These are phyloP conservation scores for Candida verbasci DNA, from an alignment of 805 yeast species.

Conservation along the genomic window DNA sequence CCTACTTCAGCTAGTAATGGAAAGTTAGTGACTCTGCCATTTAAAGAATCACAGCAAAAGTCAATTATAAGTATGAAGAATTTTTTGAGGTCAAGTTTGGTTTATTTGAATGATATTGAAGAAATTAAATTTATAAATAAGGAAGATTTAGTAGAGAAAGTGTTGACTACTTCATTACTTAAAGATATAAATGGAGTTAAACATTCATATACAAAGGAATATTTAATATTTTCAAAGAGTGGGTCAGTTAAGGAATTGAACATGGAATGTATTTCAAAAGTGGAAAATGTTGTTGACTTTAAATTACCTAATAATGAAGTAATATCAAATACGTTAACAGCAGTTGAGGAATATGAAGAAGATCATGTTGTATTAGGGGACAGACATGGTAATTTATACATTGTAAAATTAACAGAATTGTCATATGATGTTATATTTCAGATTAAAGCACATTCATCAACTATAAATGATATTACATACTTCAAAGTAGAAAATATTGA, in stretches of 20 bases:
- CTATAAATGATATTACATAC: slow-evolving; percentile 41
- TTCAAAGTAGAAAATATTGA: slow-evolving; percentile 23
- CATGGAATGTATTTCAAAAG: slow-evolving; percentile 9
- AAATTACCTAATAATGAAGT: slow-evolving; percentile 26
- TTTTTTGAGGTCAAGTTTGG: slow-evolving; percentile 17
- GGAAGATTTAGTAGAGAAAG: slow-evolving; percentile 7
- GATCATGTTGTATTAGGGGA: slow-evolving; percentile 43
- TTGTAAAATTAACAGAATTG: slow-evolving; percentile 13
- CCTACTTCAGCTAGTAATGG: neutral
- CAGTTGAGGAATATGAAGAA: slow-evolving; percentile 30
- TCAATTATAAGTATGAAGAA: slow-evolving; percentile 25
- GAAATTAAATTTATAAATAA: slow-evolving; percentile 29
- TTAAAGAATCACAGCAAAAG: slow-evolving; percentile 2
- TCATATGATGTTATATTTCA: slow-evolving; percentile 16
- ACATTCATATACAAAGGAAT: slow-evolving; percentile 21
- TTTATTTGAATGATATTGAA: slow-evolving; percentile 32
- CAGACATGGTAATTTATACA: slow-evolving; percentile 40
- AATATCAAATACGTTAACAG: slow-evolving; percentile 36
- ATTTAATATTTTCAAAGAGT: slow-evolving; percentile 38
- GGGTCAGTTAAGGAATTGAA: slow-evolving; percentile 34
- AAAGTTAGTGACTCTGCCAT: too few species aligned
- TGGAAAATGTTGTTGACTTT: slow-evolving; percentile 10
- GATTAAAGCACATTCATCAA: slow-evolving; percentile 48
- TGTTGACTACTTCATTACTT: slow-evolving; percentile 33
- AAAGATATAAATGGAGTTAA: slow-evolving; percentile 31